phyloP scores from a whole-genome alignment of 257 asterid genomes.

The Primulina huaijiensis region DNA sequence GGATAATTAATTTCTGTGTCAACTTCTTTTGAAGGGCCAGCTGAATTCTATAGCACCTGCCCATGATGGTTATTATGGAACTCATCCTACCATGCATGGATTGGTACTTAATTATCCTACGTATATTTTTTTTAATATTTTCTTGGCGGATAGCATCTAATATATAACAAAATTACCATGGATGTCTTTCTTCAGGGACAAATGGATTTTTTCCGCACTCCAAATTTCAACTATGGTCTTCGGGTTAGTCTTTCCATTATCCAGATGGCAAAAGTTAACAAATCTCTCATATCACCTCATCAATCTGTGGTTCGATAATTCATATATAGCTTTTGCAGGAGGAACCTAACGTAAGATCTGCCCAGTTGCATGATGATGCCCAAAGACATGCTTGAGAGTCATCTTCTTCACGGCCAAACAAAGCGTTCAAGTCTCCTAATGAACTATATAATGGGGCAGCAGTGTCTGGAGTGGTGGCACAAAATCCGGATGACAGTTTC shows the following conservation, averaged over 20 bases:
- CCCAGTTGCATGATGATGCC: constrained; percentile 79
- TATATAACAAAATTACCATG: constrained; percentile 20
- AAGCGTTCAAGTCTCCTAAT: constrained; percentile 8
- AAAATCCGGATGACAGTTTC: constrained; percentile 9
- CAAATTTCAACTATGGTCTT: constrained; percentile 65
- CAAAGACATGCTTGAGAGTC: constrained; percentile 65
- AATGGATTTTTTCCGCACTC: constrained; percentile 84
- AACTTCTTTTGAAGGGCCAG: constrained; percentile 66
- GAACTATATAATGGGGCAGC: constrained; percentile 22
- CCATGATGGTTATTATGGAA: constrained; percentile 72
- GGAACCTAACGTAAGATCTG: constrained; percentile 70
- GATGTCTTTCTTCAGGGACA: constrained; percentile 62
- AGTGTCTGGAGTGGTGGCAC: constrained; percentile 19
- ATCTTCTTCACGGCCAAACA: constrained; percentile 25
- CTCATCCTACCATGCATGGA: constrained; percentile 76
- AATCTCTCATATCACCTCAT: constrained; percentile 4
- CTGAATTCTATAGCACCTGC: constrained; percentile 82
- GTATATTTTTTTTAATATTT: background rate
- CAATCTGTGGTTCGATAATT: background rate
- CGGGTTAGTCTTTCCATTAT: constrained; percentile 64
- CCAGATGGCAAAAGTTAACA: constrained; percentile 15
- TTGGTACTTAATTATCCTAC: constrained; percentile 50
- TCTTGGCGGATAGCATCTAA: constrained; percentile 5
- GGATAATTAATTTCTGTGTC: constrained; percentile 18
- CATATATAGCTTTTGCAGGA: constrained; percentile 49